A percentile compares a stretch with the other conserved stretches of the same genome.
Conservation (phyloP, 257 asterid genomes). For the Schizonepeta tenuifolia region DNA sequence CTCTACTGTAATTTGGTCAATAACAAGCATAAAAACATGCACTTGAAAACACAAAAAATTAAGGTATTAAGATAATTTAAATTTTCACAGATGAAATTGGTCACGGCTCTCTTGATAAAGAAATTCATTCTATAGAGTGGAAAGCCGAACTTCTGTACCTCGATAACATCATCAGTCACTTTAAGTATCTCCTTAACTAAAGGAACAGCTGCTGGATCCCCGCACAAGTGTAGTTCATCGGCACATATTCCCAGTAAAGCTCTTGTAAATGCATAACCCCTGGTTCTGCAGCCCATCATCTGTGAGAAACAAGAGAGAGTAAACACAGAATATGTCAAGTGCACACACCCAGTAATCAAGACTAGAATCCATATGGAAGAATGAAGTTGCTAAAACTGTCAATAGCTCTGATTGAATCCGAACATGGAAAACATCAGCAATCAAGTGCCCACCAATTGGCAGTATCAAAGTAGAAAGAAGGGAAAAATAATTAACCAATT, state of each 20-base stretch:
- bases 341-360: not conserved
- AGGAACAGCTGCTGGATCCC: slow-evolving; percentile 96
- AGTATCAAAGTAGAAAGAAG: not conserved
- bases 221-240: slow-evolving; percentile 93
- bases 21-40: not conserved
- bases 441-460: not conserved
- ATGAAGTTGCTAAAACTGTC: slow-evolving; percentile 19
- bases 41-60: not conserved
- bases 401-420: not conserved
- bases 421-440: slow-evolving; percentile 18
- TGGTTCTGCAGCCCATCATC: slow-evolving; percentile 84
- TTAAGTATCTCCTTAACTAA: slow-evolving; percentile 79
- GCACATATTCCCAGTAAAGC: slow-evolving; percentile 91
- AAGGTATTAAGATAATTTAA: not conserved
- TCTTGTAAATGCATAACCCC: slow-evolving; percentile 96
- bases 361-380: not conserved
- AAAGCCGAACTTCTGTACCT: slow-evolving; percentile 46
- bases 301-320: slow-evolving; percentile 38
- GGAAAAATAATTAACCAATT: not conserved
- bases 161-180: slow-evolving; percentile 75
- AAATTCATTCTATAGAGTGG: slow-evolving; percentile 13
- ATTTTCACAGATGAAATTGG: not conserved
- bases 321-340: not conserved
- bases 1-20: slow-evolving; percentile 13
- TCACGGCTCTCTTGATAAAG: not conserved